Evolutionary conservation across 2,329 filamentous ascomycete genomes (phyloP).

Genomic region (Aspergillus floridensis): DNA sequence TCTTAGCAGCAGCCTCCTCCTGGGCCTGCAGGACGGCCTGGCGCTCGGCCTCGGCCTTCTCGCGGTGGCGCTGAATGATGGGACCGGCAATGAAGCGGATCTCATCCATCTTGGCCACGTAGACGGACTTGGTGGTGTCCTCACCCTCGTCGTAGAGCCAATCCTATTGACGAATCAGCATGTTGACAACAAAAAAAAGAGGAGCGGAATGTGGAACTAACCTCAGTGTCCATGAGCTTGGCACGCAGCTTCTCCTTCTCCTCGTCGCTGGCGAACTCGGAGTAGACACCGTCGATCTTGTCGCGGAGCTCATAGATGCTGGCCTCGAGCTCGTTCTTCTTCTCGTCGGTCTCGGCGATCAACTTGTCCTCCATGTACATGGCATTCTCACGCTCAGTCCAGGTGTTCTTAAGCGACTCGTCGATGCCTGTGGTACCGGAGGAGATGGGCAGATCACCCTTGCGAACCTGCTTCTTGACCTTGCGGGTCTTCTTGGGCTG

Average conservation of each 20-base stretch:
- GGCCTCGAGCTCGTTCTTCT: slow-evolving; percentile 99
- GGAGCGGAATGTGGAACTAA: slow-evolving; percentile 49
- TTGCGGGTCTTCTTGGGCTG: slow-evolving; percentile 84
- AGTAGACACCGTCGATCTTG: slow-evolving; percentile 89
- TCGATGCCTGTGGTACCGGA: slow-evolving; percentile 81
- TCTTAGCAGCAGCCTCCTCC: slow-evolving; percentile 64
- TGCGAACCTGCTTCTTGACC: slow-evolving; percentile 98
- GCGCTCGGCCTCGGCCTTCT: slow-evolving; percentile 87
- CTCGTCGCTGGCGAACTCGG: slow-evolving; percentile 83
- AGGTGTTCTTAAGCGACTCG: slow-evolving; percentile 60
- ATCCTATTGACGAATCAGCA: slow-evolving; percentile 59
- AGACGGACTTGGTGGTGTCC: slow-evolving; percentile 88
- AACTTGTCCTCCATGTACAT: slow-evolving; percentile 99
- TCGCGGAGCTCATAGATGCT: slow-evolving; percentile 96
- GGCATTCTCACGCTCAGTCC: slow-evolving; percentile 75
- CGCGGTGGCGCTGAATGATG: slow-evolving; percentile 90
- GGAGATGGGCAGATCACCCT: slow-evolving; percentile 88
- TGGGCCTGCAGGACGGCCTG: slow-evolving; percentile 65
- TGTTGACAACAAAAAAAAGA: background rate
- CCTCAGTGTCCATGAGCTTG: slow-evolving; percentile 82
- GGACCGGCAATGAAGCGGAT: slow-evolving; percentile 87
- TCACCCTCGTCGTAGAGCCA: slow-evolving; percentile 98
- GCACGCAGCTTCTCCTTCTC: slow-evolving; percentile 84
- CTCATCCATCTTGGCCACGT: slow-evolving; percentile 93
- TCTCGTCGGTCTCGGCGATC: slow-evolving; percentile 95